phyloP scores from a whole-genome alignment of 2,329 filamentous ascomycete genomes.

The Xylaria sp. region DNA sequence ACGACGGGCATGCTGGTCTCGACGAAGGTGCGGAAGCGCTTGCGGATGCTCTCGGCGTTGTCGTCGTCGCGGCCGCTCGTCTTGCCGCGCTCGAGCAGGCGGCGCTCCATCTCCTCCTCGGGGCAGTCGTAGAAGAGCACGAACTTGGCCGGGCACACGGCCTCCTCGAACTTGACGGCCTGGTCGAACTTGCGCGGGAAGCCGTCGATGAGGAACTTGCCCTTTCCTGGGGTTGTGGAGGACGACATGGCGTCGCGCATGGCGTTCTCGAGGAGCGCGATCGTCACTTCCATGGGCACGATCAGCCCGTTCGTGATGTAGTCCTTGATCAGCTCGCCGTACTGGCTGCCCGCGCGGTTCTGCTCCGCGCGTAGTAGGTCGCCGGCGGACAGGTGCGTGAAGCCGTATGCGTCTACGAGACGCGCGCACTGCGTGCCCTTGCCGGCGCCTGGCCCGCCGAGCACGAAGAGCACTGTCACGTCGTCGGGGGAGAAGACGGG shows the following conservation, averaged over 20 bases:
- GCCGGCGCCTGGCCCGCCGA: conserved; percentile 93
- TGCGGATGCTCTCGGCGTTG: conserved; percentile 94
- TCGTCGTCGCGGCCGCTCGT: conserved; percentile 92
- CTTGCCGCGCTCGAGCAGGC: conserved; percentile 89
- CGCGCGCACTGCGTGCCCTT: conserved; percentile 96
- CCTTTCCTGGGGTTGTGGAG: conserved; percentile 45
- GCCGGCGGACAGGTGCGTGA: conserved; percentile 92
- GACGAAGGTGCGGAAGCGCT: conserved; percentile 93
- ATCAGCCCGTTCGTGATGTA: conserved; percentile 96
- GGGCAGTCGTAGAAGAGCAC: conserved; percentile 96
- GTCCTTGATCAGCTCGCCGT: conserved; percentile 90
- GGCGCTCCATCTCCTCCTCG: conserved; percentile 85
- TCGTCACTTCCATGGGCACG: conserved; percentile 98
- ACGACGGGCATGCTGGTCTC: conserved; percentile 99
- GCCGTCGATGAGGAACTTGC: conserved; percentile 81
- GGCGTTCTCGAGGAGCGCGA: conserved; percentile 91
- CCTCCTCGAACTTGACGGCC: conserved; percentile 90
- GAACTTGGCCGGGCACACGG: conserved; percentile 83
- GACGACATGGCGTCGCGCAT: conserved; percentile 75
- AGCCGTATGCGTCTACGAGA: conserved; percentile 87
- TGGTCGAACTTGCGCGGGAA: conserved; percentile 99
- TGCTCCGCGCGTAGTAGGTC: conserved; percentile 96
- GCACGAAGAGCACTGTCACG: conserved; percentile 95
- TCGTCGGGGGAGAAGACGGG: conserved; percentile 80
- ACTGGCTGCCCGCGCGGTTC: conserved; percentile 84